Base-by-base conservation (phyloP, 495 filamentous ascomycete genomes). In the Xylaria venustula region DNA sequence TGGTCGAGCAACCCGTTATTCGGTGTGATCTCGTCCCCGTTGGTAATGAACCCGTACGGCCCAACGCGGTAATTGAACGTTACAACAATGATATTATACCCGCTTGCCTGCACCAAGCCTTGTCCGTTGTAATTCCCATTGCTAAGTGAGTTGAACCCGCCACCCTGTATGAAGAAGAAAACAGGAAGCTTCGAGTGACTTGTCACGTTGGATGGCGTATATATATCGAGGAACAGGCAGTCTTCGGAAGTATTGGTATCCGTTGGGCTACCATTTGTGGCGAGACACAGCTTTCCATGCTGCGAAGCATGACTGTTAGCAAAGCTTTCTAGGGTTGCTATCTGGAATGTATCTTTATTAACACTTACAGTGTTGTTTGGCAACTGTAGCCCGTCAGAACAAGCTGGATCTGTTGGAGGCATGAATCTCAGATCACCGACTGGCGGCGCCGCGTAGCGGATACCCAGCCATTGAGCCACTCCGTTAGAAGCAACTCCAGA, bases 1-100 rank as follows among this genome's bases (percentile, higher is more conserved):
- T 90, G 86, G 66, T 93, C 90, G 34, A 80, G 77, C 11, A 91
- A 76, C 1, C 85, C 88, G 30, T 80, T 82, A 66, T 90, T 90
- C 7, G 81, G 42, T 11, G 54, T 69, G 28, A 71, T 65, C 17
- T 58, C 19, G 25, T 67, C 57, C 0, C 60, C 69, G 34, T 71
- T 41, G 11, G 69, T 71, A 32, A 71, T 69, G 22, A 71, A 71
- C 0, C 69, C 69, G 48, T 69, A 71, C 7, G 62, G 57, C 12
- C 66, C 64, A 11, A 89, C 85, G 1, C 88, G 85, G 58, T 77
- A 76, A 49, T 89, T 90, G 68, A 89, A 82, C 9, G 79, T 86
- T 14, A 91, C 84, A 3, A 89, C 79, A 0, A 90, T 71, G n/a
- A 90, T 86, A 25, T 82, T 77, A 49, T 77, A 71, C 7, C 74